Conservation (phyloP, 1,284 basidiomycete species). For the Cutaneotrichosporon sp. region DNA sequence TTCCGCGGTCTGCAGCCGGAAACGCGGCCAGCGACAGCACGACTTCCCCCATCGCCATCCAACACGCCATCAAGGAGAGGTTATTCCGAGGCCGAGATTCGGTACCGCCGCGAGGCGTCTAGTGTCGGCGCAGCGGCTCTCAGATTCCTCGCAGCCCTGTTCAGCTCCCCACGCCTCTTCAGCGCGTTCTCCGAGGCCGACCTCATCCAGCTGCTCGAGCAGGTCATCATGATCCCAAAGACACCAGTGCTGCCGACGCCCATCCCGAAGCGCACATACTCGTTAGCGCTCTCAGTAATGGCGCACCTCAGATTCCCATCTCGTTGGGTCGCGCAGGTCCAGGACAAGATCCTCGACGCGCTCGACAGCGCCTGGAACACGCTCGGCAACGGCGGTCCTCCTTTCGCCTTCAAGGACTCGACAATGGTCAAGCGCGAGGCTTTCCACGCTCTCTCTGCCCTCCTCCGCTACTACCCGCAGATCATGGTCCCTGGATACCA, state of each 20-base stretch:
- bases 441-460: conserved; percentile 40
- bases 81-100: conserved; percentile 49
- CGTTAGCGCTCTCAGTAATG: conserved; percentile 45
- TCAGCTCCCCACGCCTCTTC: conserved; percentile 36
- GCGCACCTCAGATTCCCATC: conserved; percentile 41
- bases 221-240: conserved; percentile 45
- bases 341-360: conserved; percentile 43
- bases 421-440: conserved; percentile 39
- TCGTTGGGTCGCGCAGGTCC: conserved; percentile 33
- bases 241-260: conserved; percentile 47
- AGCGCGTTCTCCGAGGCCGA: conserved; percentile 46
- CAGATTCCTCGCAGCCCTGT: conserved; percentile 38
- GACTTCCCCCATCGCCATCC: conserved; percentile 12
- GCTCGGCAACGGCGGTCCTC: conserved; percentile 19
- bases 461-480: conserved; percentile 42
- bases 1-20: conserved; percentile 26
- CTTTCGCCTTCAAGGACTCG: conserved; percentile 18
- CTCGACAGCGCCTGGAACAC: conserved; percentile 38
- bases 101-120: conserved; percentile 48
- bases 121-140: conserved; percentile 45
- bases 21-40: neutral
- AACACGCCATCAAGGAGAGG: conserved; percentile 31
- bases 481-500: conserved; percentile 42
- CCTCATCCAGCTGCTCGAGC: conserved; percentile 41
- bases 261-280: conserved; percentile 51